phyloP scores from a whole-genome alignment of 169 alveolate species.

The Cryptosporidium tyzzeri region DNA sequence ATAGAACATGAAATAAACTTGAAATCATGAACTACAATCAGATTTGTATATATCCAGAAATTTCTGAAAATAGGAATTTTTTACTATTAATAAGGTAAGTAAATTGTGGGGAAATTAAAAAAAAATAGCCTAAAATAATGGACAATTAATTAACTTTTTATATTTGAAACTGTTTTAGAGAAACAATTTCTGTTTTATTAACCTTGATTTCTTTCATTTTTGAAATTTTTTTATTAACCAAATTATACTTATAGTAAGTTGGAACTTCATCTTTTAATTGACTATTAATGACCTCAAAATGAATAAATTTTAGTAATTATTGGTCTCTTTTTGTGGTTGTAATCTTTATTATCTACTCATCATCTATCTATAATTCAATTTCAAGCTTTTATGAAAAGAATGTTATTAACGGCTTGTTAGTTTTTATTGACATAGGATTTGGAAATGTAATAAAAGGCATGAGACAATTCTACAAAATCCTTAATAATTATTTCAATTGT shows the following conservation, averaged over 20 bases:
- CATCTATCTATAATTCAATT: conserved; percentile 39
- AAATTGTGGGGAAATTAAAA: neutral
- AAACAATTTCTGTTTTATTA: neutral
- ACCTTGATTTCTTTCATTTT: conserved; percentile 34
- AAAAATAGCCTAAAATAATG: too few relatives aligned
- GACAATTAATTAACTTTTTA: neutral
- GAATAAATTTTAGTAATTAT: conserved; percentile 17
- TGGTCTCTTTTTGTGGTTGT: conserved; percentile 14
- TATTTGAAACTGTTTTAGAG: neutral
- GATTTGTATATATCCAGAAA: conserved; percentile 25
- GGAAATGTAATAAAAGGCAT: conserved; percentile 11
- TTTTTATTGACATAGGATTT: conserved; percentile 30
- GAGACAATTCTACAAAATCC: neutral
- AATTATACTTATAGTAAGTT: conserved; percentile 46
- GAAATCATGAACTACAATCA: conserved; percentile 25
- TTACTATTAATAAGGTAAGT: conserved; percentile 40
- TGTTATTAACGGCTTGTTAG: conserved; percentile 1
- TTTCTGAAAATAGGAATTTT: conserved; percentile 38
- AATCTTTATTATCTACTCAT: neutral
- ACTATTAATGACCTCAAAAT: neutral
- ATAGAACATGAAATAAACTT: neutral
- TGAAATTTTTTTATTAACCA: conserved; percentile 13
- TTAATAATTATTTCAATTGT: conserved; percentile 6
- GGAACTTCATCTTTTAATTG: neutral
- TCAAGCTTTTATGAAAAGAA: conserved; percentile 23